Conservation (phyloP, 306 rosid species). For the Sicyos baderoa region DNA sequence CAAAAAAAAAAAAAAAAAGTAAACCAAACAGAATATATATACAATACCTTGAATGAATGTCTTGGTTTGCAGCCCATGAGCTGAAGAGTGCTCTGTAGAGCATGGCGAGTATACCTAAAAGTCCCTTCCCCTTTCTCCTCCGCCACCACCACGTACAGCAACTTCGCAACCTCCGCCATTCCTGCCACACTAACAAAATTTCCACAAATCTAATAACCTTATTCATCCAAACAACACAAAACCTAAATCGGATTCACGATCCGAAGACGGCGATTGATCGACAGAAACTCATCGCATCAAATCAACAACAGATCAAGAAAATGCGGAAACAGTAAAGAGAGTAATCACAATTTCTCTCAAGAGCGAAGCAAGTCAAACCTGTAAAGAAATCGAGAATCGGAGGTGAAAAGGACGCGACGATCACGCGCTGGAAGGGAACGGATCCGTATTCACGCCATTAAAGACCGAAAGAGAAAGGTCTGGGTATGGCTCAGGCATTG, state of each 20-base stretch:
- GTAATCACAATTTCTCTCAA: not conserved
- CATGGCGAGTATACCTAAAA: constrained; percentile 65
- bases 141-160: constrained; percentile 60
- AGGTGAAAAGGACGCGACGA: not conserved
- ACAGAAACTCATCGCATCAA: constrained; percentile 13
- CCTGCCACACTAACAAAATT: constrained; percentile 7
- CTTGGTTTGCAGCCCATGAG: constrained; percentile 94
- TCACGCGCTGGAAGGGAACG: not conserved
- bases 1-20: not conserved
- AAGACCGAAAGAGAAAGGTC: not conserved
- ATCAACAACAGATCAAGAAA: not conserved
- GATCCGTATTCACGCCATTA: not conserved
- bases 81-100: constrained; percentile 75
- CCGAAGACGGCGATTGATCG: not conserved
- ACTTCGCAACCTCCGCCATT: constrained; percentile 40
- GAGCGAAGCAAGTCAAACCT: constrained; percentile 11
- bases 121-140: constrained; percentile 60
- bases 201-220: not conserved
- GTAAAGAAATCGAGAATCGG: constrained; percentile 1
- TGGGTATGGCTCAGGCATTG: not conserved
- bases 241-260: not conserved
- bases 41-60: constrained; percentile 76
- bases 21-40: not conserved
- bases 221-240: not conserved
- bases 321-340: constrained; percentile 17